Evolutionary conservation across 2,329 filamentous ascomycete genomes (phyloP).

Genomic region (Exophiala dermatitidis): DNA sequence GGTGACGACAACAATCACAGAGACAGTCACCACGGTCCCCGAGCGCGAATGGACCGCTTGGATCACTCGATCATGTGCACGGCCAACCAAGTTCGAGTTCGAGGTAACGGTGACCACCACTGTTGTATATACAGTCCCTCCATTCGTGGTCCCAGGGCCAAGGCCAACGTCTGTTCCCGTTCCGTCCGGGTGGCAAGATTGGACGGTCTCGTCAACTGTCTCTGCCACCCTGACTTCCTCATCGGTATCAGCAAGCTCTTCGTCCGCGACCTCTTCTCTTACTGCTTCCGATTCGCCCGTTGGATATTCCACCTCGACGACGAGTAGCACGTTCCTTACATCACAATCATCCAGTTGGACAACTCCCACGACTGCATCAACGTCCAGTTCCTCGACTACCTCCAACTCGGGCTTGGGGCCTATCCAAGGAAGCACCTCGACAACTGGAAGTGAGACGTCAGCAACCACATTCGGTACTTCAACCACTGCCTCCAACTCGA

Average conservation of each 20-base stretch:
- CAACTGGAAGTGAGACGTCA: neutral
- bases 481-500: neutral
- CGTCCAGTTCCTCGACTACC: neutral
- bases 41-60: conserved; percentile 3
- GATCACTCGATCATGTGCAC: conserved; percentile 1
- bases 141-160: neutral
- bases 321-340: neutral
- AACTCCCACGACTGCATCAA: no score
- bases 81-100: conserved; percentile 5
- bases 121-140: conserved; percentile 4
- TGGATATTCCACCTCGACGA: neutral
- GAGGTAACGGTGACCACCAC: conserved; percentile 4
- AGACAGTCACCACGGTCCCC: neutral
- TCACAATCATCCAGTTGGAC: neutral
- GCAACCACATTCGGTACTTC: neutral
- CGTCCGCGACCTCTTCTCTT: neutral
- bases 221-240: neutral
- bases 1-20: neutral
- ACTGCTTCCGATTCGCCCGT: no score
- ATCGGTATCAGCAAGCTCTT: neutral
- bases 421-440: neutral
- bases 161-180: conserved; percentile 1
- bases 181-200: neutral
- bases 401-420: neutral
- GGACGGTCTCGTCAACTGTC: neutral